Conservation (phyloP, 306 rosid species). For the Trifolium pratense region DNA sequence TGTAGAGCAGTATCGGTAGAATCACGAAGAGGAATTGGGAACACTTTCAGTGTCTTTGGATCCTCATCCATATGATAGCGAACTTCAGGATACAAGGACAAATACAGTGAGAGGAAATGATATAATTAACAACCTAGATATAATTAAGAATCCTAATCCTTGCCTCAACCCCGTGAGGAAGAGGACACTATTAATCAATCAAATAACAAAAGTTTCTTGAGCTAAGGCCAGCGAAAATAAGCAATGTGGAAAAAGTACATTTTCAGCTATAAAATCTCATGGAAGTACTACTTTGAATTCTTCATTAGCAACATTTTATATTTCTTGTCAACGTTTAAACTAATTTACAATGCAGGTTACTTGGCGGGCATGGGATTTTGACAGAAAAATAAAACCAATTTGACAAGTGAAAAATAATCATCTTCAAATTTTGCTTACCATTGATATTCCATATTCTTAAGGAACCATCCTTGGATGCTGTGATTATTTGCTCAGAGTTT, state of each 20-base stretch:
- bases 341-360: conserved; percentile 14
- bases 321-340: conserved; percentile 8
- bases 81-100: conserved; percentile 55
- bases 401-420: conserved; percentile 30
- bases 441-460: conserved; percentile 97
- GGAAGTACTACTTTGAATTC: conserved; percentile 8
- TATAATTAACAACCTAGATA: conserved; percentile 13
- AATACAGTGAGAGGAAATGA: conserved; percentile 38
- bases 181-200: conserved; percentile 7
- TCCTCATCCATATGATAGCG: conserved; percentile 97
- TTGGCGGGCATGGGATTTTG: not conserved
- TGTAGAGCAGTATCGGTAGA: conserved; percentile 62
- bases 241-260: not conserved
- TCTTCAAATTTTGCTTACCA: conserved; percentile 54
- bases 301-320: conserved; percentile 14
- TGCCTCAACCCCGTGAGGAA: not conserved
- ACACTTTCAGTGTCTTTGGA: conserved; percentile 90
- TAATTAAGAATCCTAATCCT: conserved; percentile 11
- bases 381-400: conserved; percentile 22
- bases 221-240: conserved; percentile 23
- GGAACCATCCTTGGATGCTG: conserved; percentile 93
- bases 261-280: conserved; percentile 29
- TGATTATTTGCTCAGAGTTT: conserved; percentile 87
- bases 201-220: conserved; percentile 28
- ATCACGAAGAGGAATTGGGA: conserved; percentile 83